A percentile compares a stretch with the other conserved stretches of the same genome.
These are phyloP conservation scores for Colletotrichum tropicicola DNA, from an alignment of 2,329 filamentous ascomycete species.

Conservation along the genomic window DNA sequence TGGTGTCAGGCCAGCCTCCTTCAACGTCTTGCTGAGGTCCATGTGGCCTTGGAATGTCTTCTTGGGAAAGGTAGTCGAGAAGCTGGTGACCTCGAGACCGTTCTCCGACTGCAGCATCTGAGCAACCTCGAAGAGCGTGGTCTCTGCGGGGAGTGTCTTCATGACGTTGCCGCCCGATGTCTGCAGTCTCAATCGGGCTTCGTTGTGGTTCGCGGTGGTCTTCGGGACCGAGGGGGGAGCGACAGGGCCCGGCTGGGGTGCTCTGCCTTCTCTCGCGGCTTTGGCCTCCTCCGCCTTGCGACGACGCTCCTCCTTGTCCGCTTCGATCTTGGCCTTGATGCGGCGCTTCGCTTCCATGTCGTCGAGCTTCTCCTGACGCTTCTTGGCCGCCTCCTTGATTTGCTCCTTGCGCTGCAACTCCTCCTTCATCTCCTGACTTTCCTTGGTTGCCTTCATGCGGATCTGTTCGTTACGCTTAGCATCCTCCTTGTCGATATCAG, in stretches of 20 bases:
- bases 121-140: slow-evolving; percentile 92
- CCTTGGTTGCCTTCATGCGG: slow-evolving; percentile 87
- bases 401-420: slow-evolving; percentile 88
- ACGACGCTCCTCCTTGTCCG: slow-evolving; percentile 89
- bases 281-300: slow-evolving; percentile 87
- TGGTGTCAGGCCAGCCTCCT: slow-evolving; percentile 89
- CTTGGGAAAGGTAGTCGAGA: slow-evolving; percentile 86
- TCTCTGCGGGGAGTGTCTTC: slow-evolving; percentile 89
- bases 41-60: slow-evolving; percentile 76
- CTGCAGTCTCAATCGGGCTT: slow-evolving; percentile 85
- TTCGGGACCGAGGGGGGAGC: slow-evolving; percentile 61
- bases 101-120: slow-evolving; percentile 77
- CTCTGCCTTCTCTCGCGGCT: slow-evolving; percentile 82
- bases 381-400: slow-evolving; percentile 88
- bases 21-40: slow-evolving; percentile 90
- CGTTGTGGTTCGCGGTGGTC: slow-evolving; percentile 76
- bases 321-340: slow-evolving; percentile 93
- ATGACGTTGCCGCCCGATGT: slow-evolving; percentile 78
- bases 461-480: slow-evolving; percentile 87
- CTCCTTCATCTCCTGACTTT: slow-evolving; percentile 89
- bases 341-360: slow-evolving; percentile 88
- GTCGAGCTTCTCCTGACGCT: slow-evolving; percentile 86
- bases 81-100: slow-evolving; percentile 75
- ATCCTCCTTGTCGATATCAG: slow-evolving; percentile 80
- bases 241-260: slow-evolving; percentile 55